phyloP scores from a whole-genome alignment of 139 green algal species.

The Klebsormidium nitens region DNA sequence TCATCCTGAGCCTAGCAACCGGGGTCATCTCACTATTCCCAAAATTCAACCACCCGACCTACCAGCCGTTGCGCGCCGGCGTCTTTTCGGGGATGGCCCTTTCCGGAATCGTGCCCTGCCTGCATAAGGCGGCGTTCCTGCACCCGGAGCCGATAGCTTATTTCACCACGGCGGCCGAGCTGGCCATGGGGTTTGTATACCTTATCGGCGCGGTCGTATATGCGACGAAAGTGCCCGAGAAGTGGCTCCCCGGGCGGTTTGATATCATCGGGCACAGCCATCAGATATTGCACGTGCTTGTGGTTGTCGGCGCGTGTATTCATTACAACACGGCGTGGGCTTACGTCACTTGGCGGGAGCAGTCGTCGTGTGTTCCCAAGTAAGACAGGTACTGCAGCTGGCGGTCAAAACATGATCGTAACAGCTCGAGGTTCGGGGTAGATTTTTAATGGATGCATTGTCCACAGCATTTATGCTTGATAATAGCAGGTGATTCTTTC shows the following conservation, averaged over 20 bases:
- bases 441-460: too few relatives aligned
- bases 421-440: too few relatives aligned
- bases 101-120: conserved; percentile 66
- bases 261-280: conserved; percentile 80
- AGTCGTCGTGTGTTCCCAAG: too few relatives aligned
- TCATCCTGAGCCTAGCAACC: conserved; percentile 56
- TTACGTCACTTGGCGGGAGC: too few relatives aligned
- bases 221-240: conserved; percentile 70
- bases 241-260: conserved; percentile 75
- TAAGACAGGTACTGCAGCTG: too few relatives aligned
- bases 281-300: conserved; percentile 46
- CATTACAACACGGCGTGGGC: conserved; percentile 3
- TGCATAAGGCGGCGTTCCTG: conserved; percentile 48
- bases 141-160: not conserved
- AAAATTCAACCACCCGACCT: conserved; percentile 62
- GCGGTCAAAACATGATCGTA: too few relatives aligned
- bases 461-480: too few relatives aligned
- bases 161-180: conserved; percentile 30
- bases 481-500: too few relatives aligned
- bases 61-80: conserved; percentile 57
- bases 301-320: not conserved
- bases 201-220: conserved; percentile 79
- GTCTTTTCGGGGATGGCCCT: conserved; percentile 66
- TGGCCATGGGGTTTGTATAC: conserved; percentile 79
- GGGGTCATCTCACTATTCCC: conserved; percentile 61